Evolutionary conservation across 1,284 basidiomycete species (phyloP).

Genomic region (Pseudozyma sp.): DNA sequence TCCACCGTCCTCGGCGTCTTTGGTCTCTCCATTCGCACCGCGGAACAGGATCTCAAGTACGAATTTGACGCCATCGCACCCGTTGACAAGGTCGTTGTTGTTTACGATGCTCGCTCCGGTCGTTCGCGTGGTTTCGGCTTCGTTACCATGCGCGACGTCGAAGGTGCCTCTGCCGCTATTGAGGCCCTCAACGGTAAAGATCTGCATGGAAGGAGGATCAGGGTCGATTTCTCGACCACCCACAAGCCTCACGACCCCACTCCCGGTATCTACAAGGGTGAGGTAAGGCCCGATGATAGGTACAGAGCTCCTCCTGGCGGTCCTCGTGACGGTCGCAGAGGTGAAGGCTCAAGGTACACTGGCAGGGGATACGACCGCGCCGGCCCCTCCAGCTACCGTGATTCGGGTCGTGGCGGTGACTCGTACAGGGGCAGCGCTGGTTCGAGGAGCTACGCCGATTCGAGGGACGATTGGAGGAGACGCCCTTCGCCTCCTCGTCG

Average conservation of each 20-base stretch:
- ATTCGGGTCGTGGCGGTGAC: conserved; percentile 22
- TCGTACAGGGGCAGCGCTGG: conserved; percentile 14
- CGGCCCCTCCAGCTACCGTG: conserved; percentile 26
- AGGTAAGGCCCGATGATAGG: conserved; percentile 60
- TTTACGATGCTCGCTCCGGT: conserved; percentile 98
- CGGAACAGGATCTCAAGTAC: conserved; percentile 91
- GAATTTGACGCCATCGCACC: conserved; percentile 89
- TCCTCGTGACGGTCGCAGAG: conserved; percentile 9
- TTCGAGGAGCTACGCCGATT: conserved; percentile 35
- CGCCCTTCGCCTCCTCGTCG: conserved; percentile 43
- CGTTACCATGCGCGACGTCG: conserved; percentile 87
- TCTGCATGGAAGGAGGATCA: conserved; percentile 92
- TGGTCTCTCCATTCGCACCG: conserved; percentile 92
- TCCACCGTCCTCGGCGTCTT: conserved; percentile 94
- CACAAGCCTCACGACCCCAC: conserved; percentile 92
- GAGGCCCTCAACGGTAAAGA: conserved; percentile 94
- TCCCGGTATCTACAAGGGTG: conserved; percentile 84
- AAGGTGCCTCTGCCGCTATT: conserved; percentile 88
- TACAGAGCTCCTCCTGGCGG: conserved; percentile 16
- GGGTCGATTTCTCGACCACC: conserved; percentile 96
- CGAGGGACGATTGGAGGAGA: conserved; percentile 55
- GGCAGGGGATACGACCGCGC: conserved; percentile 37
- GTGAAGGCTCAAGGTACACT: conserved; percentile 28
- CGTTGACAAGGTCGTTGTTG: conserved; percentile 91
- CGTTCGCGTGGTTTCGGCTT: conserved; percentile 98